A percentile compares a stretch with the other conserved stretches of the same genome.
phyloP scores from a whole-genome alignment of 1,284 basidiomycete genomes.

The Moesziomyces sp. region DNA sequence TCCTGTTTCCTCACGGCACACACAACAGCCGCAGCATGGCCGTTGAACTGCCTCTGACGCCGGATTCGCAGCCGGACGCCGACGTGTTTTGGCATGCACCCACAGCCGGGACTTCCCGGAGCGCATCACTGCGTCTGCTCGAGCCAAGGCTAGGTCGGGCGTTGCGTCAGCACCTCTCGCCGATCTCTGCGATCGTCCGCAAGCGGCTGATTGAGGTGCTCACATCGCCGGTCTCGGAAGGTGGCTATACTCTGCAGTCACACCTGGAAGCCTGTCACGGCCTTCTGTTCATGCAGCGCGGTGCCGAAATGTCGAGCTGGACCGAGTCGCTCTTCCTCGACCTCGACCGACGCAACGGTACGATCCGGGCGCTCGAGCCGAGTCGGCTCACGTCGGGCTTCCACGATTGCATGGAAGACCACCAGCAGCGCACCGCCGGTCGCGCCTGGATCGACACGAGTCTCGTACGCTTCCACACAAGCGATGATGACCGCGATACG shows the following conservation, averaged over 20 bases:
- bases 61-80: conserved; percentile 23
- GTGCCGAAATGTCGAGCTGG: conserved; percentile 44
- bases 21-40: neutral
- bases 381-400: conserved; percentile 38
- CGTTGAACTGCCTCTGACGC: conserved; percentile 15
- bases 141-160: conserved; percentile 32
- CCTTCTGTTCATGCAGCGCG: conserved; percentile 45
- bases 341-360: conserved; percentile 26
- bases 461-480: conserved; percentile 22
- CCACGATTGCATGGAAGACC: conserved; percentile 23
- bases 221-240: conserved; percentile 16
- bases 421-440: conserved; percentile 1
- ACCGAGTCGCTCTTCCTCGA: conserved; percentile 27
- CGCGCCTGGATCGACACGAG: conserved; percentile 40
- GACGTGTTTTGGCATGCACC: conserved; percentile 8
- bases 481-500: conserved; percentile 16
- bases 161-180: conserved; percentile 36
- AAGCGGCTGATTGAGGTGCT: conserved; percentile 41
- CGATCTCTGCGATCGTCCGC: conserved; percentile 38
- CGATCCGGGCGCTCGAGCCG: conserved; percentile 12
- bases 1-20: neutral
- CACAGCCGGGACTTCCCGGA: neutral
- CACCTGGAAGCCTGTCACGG: conserved; percentile 41
- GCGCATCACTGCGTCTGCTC: conserved; percentile 21
- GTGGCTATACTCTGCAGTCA: conserved; percentile 31